Evolutionary conservation across 108 stramenopile genomes (phyloP).

Genomic region (Cyclotella sp.): DNA sequence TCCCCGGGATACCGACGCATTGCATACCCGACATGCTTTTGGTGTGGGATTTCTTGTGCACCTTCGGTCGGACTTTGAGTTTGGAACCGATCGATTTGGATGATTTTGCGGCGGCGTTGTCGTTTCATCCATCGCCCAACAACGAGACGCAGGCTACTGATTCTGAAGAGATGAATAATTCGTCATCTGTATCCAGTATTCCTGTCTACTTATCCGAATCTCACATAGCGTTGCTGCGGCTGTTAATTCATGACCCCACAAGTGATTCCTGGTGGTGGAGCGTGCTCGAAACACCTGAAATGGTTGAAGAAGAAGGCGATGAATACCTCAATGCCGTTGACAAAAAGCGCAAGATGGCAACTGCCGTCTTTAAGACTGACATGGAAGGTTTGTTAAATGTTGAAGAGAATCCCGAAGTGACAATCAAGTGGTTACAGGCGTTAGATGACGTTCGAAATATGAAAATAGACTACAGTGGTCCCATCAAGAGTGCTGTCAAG

Average conservation of each 20-base stretch:
- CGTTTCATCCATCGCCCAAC: slow-evolving; percentile 54
- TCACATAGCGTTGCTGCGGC: slow-evolving; percentile 78
- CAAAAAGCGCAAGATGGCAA: slow-evolving; percentile 44
- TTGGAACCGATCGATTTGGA: slow-evolving; percentile 76
- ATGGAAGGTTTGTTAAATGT: slow-evolving; percentile 77
- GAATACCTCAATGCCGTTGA: slow-evolving; percentile 56
- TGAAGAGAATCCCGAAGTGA: slow-evolving; percentile 79
- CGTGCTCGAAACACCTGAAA: slow-evolving; percentile 80
- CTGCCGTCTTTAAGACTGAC: slow-evolving; percentile 80
- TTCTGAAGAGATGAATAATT: slow-evolving; percentile 32
- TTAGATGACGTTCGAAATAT: slow-evolving; percentile 67
- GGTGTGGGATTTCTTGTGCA: slow-evolving; percentile 90
- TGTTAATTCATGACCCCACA: slow-evolving; percentile 67
- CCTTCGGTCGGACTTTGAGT: slow-evolving; percentile 71
- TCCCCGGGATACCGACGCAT: slow-evolving; percentile 74
- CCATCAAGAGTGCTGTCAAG: slow-evolving; percentile 64
- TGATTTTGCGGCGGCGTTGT: slow-evolving; percentile 81
- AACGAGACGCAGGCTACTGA: slow-evolving; percentile 30
- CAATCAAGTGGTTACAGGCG: slow-evolving; percentile 76
- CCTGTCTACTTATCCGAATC: slow-evolving; percentile 86
- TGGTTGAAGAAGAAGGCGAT: slow-evolving; percentile 60
- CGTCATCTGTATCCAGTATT: slow-evolving; percentile 21
- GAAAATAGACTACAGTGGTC: slow-evolving; percentile 51
- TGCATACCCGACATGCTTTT: slow-evolving; percentile 83
- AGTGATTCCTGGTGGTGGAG: slow-evolving; percentile 94